Evolutionary conservation across 1,139 yeast genomes (phyloP), one percentile per base, ranked within the genome.

Genomic region (Meyerozyma athensensis): DNA sequence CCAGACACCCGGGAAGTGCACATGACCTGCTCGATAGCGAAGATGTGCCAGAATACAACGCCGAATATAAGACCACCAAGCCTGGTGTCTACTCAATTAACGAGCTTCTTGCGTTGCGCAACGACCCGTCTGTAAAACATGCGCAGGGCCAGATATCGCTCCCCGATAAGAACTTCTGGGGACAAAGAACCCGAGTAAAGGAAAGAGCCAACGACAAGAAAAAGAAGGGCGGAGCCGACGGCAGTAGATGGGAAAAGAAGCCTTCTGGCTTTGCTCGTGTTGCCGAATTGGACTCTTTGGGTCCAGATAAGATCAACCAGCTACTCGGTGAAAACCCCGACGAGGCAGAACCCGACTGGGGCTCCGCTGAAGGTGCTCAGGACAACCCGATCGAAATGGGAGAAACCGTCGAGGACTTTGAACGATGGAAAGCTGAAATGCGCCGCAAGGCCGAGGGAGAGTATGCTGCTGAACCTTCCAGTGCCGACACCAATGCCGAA

Each of bases 321-420:
- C 52, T 63, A 24, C 48, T 63, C 38, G 69, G 63, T 9, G 72
- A 68, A 36, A 60, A 56, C 2, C 66, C 61, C 12, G 72, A 70
- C 20, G 76, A 68, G 36, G 63, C 51, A n/a, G 65, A 64, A 6
- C 78, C 79, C 0, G 79, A 72, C 39, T 78, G 82, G 82, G 70
- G 72, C 48, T 51, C 68, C 7, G 67, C 57, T 2, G 65, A 62
- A 16, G 43, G 52, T 50, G 48, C 71, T 26, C 54, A 52, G n/a
- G 56, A 53, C 39, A 52, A 18, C 56, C 65, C 39, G 59, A 72
- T 58, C 34, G 63, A 63, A 39, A 70, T 73, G 64, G 80, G 80
- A 13, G 78, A 74, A 43, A 72, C 85, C 2, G 81, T 79, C 16
- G 79, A 78, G 38, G 92, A 82, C 49, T 83, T 83, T 52, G 89